Base-by-base conservation (phyloP, 2,329 filamentous ascomycete genomes). In the Xylariaceae sp. region DNA sequence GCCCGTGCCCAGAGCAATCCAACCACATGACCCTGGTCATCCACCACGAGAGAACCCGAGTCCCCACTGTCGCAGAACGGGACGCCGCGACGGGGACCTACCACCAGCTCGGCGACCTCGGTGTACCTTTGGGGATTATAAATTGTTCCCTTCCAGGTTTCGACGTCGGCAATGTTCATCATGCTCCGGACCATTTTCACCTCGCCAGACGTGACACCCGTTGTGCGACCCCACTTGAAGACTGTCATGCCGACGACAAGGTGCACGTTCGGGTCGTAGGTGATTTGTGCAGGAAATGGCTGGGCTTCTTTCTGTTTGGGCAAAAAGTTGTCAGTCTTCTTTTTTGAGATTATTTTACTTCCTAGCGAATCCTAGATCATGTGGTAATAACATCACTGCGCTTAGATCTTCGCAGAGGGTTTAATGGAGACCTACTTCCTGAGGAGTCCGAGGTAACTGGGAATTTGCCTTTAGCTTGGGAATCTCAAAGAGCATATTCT, bases 191-290 rank as follows among this genome's bases (percentile, higher is more conserved):
- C 42, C 21, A 33, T 24, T 45, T 45, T 45, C 42, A 45, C 42
- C 42, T 35, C 18, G 29, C 42, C 30, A 45, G 42, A 45, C 27
- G 42, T 45, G 42, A 45, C 20, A 45, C 42, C 42, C 16, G 42
- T 45, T 20, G 42, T 45, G 42, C 42, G 42, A 35, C 42, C 42
- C 27, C 42, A 45, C 42, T 45, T 45, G 27, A 45, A 45, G 42
- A 45, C 42, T 33, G 16, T 45, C 42, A 45, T 45, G 30, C 20
- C 42, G 27, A 4, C 3, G 42, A 35, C 16, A 45, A 45, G 42
- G 42, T 45, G 42, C 42, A 45, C 42, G 6, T 45, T 45, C 21
- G 42, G 42, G 42, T 45, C 27, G 27, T 45, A 45, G 42, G 42
- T 45, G 42, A 45, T 45, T 45, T 45, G 42, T 32, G 26, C 27